Percentiles rank a stretch among this genome's conserved stretches.
phyloP scores from a whole-genome alignment of 164 flowering plant genomes.

The Saururus chinensis region DNA sequence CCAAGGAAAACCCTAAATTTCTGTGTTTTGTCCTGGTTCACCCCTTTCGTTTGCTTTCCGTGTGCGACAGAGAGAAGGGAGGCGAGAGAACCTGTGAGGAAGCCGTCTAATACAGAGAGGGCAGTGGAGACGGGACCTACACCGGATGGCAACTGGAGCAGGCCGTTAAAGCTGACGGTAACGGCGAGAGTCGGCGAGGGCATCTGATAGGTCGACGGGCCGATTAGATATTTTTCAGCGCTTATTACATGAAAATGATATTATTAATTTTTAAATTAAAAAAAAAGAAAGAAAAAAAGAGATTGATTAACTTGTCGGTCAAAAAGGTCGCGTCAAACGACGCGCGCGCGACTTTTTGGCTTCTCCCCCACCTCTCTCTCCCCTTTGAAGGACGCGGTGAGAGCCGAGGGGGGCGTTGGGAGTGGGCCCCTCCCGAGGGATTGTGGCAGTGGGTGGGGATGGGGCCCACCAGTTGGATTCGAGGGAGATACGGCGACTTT shows the following conservation, averaged over 20 bases:
- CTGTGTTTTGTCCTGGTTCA: slow-evolving; percentile 6
- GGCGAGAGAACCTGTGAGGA: slow-evolving; percentile 9
- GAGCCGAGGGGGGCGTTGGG: no score
- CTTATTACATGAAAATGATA: background rate
- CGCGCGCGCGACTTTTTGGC: no score
- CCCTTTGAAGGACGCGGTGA: no score
- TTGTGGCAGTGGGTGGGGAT: no score
- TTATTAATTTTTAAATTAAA: background rate
- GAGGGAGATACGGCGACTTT: no score
- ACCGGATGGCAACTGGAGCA: slow-evolving; percentile 2
- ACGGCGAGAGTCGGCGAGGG: slow-evolving; percentile 5
- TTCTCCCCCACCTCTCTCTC: no score
- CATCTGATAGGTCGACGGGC: no score
- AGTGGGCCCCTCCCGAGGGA: no score
- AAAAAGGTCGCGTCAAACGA: background rate
- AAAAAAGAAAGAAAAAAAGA: background rate
- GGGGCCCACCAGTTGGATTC: no score
- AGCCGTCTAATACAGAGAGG: slow-evolving; percentile 2
- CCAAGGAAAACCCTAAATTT: slow-evolving; percentile 18
- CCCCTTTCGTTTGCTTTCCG: slow-evolving; percentile 9
- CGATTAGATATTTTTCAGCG: no score
- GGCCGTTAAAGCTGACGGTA: slow-evolving; percentile 3
- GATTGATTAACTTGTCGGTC: background rate
- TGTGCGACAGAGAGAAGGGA: slow-evolving; percentile 1
- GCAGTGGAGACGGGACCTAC: no score